Base-by-base conservation (phyloP, 2,329 filamentous ascomycete genomes). In the Coniochaeta hoffmannii region DNA sequence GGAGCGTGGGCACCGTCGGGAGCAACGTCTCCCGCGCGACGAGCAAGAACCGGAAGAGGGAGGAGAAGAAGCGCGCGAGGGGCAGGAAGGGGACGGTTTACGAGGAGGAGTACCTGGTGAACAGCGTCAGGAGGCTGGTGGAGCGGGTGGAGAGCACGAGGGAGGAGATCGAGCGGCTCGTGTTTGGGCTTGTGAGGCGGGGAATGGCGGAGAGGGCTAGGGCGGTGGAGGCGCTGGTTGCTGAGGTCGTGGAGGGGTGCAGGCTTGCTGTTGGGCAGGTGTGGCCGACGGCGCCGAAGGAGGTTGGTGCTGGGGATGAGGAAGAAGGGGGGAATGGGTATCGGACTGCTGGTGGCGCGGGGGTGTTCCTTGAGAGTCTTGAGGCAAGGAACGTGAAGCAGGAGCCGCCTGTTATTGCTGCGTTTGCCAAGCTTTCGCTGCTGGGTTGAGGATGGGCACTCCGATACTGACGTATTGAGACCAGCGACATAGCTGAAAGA, bases 21-120 rank as follows among this genome's bases (percentile, higher is more conserved):
- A 92, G 88, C 12, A 83, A 85, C 30, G 85, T 88, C 2, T 89
- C 85, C 52, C 81, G 91, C 12, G 88, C 88, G 57, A 96, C 90
- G 38, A 88, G 84, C 66, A 96, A 94, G 77, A 97, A 96, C 67
- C 85, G 91, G 53, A 80, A 87, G 24, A 81, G 91, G 19, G 94
- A 99, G 71, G 94, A 99, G 76, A 85, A 96, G 69, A 99, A 99
- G 80, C 85, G 93, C 15, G 94, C 94, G 0, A 79, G 90, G 8
- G 94, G 94, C 24, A 93, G 96, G 69, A 97, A 97, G 76, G 94
- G 94, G 11, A 96, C 90, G 15, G 89, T 99, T 5, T 99, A 99
- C 70, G 94, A 99, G 70, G 93, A 97, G 67, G 94, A 97, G 71
- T 99, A 99, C 69, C 81, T 99, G 5, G 86, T 96, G 57, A 94